Evolutionary conservation across 257 asterid species (phyloP), one percentile per base, ranked within the genome.

Genomic region (Verbena officinalis): DNA sequence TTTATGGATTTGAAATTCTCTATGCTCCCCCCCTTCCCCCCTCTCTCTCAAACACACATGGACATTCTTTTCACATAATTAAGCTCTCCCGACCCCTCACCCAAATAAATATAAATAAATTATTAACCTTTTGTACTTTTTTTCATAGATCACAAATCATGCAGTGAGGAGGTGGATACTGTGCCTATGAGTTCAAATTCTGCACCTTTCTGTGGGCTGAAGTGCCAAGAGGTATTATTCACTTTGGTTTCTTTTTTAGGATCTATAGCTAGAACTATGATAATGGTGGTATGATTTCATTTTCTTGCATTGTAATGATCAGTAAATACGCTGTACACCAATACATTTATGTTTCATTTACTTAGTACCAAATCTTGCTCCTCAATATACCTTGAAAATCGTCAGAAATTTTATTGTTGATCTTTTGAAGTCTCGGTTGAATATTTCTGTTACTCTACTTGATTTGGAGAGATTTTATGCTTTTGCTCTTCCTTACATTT

Each of bases 191-290:
- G 78, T 70, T 69, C 87, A 68, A 72, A 64, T 71, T 81, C 48
- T 77, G 62, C 68, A 64, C 73, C 89, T 48, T 88, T 84, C 76
- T 91, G 98, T 64, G 88, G 90, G 77, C 80, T 52, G 71, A 79
- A 68, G 69, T 91, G 98, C 86, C 91, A 79, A 80, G 96, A 91
- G 98, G 98, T 91, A 86, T 65, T 67, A 49, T 17, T n/a, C 33
- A 27, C 57, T 64, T 12, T 22, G 60, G 30, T 67, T 73, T 73
- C 51, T 51, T 45, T 58, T 15, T 38, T 24, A 17, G 51, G 17
- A 23, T 43, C 45, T 43, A 30, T 45, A 49, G 42, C 65, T 59
- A 66, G 51, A 53, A 68, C 48, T 44, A 63, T 57, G 52, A 40
- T 55, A 36, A 17, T 27, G n/a, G 9, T 44, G 24, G 22, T 51